Percentiles rank a stretch among this genome's conserved stretches.
Conservation (phyloP, 2,329 filamentous ascomycete genomes). For the Aureobasidium sp. region DNA sequence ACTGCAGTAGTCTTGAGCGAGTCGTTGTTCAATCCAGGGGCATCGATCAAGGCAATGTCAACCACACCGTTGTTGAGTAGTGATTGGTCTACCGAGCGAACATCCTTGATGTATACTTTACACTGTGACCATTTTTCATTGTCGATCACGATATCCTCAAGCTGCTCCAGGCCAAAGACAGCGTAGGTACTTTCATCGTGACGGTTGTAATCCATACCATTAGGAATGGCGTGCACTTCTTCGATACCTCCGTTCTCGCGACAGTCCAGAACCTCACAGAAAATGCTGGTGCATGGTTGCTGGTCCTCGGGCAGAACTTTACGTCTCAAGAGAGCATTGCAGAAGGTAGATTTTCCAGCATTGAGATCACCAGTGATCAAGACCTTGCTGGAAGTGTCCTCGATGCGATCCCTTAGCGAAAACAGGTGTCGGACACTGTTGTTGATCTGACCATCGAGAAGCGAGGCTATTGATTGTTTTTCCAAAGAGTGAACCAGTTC, state of each 20-base stretch:
- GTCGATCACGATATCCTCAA: constrained; percentile 85
- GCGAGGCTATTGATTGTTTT: constrained; percentile 78
- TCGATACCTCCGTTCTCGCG: constrained; percentile 85
- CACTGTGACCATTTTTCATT: constrained; percentile 85
- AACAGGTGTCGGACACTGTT: constrained; percentile 87
- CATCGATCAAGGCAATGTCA: constrained; percentile 95
- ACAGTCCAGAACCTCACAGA: constrained; percentile 92
- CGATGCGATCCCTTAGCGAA: constrained; percentile 82
- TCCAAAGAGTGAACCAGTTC: constrained; percentile 93
- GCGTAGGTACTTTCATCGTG: constrained; percentile 93
- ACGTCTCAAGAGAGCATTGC: constrained; percentile 86
- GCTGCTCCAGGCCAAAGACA: constrained; percentile 65
- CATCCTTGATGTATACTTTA: constrained; percentile 93
- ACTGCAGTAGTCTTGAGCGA: constrained; percentile 96
- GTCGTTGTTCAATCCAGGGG: constrained; percentile 89
- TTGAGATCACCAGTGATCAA: constrained; percentile 93
- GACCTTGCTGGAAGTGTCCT: constrained; percentile 96
- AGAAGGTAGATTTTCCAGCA: constrained; percentile 97
- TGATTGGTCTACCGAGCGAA: constrained; percentile 81
- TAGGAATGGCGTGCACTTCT: constrained; percentile 92
- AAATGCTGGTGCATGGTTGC: constrained; percentile 95
- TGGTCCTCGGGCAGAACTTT: constrained; percentile 95
- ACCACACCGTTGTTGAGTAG: constrained; percentile 95
- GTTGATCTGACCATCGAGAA: constrained; percentile 88
- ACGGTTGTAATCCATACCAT: constrained; percentile 68